Conservation (phyloP, 805 yeast genomes). For the Metschnikowia baotianmanensis region DNA sequence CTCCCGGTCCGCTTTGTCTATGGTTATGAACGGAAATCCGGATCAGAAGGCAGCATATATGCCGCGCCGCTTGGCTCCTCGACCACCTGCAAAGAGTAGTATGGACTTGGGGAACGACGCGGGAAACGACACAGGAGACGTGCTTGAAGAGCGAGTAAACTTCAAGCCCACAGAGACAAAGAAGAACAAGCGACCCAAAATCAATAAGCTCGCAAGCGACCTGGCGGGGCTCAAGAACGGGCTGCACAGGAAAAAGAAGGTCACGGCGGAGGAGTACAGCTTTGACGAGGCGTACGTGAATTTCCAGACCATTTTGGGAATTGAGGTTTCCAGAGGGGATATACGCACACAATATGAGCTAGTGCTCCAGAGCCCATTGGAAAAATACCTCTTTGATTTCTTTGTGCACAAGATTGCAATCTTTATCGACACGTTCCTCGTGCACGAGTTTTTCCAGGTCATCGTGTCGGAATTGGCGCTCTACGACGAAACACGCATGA, state of each 20-base stretch:
- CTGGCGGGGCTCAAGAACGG: conserved; percentile 5
- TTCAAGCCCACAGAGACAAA: conserved; percentile 39
- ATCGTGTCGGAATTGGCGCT: conserved; percentile 37
- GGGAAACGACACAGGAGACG: background rate
- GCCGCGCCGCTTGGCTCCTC: background rate
- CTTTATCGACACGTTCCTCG: conserved; percentile 34
- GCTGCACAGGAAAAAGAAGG: conserved; percentile 1
- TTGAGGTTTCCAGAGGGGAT: conserved; percentile 15
- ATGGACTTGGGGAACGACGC: no score
- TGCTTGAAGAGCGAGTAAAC: conserved; percentile 10
- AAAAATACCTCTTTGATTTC: conserved; percentile 32
- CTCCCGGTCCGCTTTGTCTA: no score
- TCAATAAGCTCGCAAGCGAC: conserved; percentile 29
- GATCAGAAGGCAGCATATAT: background rate
- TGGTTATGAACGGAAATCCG: background rate
- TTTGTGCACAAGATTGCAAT: conserved; percentile 30
- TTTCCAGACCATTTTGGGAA: conserved; percentile 24
- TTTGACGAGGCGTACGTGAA: conserved; percentile 25
- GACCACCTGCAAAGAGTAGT: background rate
- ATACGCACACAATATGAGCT: conserved; percentile 12
- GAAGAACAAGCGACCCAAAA: conserved; percentile 36
- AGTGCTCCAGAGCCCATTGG: conserved; percentile 22
- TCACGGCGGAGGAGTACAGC: conserved; percentile 23
- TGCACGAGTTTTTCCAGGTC: conserved; percentile 27
- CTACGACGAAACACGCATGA: conserved; percentile 38